Evolutionary conservation across 805 yeast species (phyloP).

Genomic region (Candida incommunis): DNA sequence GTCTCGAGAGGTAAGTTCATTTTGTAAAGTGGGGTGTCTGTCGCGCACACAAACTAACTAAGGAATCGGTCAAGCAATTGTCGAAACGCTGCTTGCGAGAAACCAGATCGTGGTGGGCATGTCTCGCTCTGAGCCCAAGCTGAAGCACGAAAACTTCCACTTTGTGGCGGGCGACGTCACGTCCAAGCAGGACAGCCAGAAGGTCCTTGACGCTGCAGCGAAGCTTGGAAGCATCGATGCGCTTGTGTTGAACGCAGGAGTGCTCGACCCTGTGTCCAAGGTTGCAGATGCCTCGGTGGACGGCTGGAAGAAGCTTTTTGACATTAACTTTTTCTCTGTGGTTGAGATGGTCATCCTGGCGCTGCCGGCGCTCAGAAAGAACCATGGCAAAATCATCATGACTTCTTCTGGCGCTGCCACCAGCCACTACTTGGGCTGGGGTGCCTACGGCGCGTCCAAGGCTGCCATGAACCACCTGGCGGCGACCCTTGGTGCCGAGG

Average conservation of each 20-base stretch:
- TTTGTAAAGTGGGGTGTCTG: too few species aligned
- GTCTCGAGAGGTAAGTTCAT: slow-evolving; percentile 22
- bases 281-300: slow-evolving; percentile 36
- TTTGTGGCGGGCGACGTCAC: slow-evolving; percentile 41
- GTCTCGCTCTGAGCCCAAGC: slow-evolving; percentile 46
- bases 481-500: slow-evolving; percentile 53
- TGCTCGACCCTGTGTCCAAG: slow-evolving; percentile 59
- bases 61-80: slow-evolving; percentile 77
- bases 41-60: not conserved
- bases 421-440: slow-evolving; percentile 59
- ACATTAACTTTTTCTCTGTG: slow-evolving; percentile 66
- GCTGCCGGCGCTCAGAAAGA: slow-evolving; percentile 36
- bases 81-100: slow-evolving; percentile 32
- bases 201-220: slow-evolving; percentile 17
- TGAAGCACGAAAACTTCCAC: slow-evolving; percentile 26
- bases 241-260: slow-evolving; percentile 59
- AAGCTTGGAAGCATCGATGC: slow-evolving; percentile 23
- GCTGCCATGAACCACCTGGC: slow-evolving; percentile 81
- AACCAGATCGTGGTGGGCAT: slow-evolving; percentile 45
- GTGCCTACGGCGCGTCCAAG: slow-evolving; percentile 82
- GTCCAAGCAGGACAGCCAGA: slow-evolving; percentile 20
- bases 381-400: slow-evolving; percentile 53
- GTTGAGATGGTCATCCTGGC: slow-evolving; percentile 37
- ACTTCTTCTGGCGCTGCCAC: slow-evolving; percentile 85
- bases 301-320: slow-evolving; percentile 52